A percentile compares a stretch with the other conserved stretches of the same genome.
Evolutionary conservation across 257 asterid species (phyloP).

Genomic region (Plantago elongata): DNA sequence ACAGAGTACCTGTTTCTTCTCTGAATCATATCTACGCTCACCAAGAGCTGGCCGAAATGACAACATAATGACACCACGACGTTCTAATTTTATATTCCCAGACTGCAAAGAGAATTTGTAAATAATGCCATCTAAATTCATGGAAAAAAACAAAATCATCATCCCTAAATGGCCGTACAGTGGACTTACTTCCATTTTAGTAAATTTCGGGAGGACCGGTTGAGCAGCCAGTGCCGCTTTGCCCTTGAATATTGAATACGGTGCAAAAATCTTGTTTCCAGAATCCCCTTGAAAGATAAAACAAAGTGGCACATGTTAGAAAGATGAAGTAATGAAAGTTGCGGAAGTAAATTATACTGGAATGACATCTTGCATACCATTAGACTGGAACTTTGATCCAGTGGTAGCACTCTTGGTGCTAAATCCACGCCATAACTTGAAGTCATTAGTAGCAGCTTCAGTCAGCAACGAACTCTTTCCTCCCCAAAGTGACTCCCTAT

Average conservation of each 20-base stretch:
- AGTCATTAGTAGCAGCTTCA: constrained; percentile 22
- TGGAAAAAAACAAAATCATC: too few relatives aligned
- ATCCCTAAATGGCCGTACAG: not conserved
- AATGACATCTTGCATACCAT: constrained; percentile 25
- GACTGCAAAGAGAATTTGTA: constrained; percentile 31
- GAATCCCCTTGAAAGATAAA: constrained; percentile 22
- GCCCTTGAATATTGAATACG: constrained; percentile 80
- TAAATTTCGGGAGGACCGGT: constrained; percentile 61
- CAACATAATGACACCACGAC: constrained; percentile 66
- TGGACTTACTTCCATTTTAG: constrained; percentile 50
- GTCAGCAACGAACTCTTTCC: constrained; percentile 9
- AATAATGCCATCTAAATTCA: not conserved
- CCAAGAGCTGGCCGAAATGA: constrained; percentile 80
- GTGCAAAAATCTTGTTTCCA: constrained; percentile 49
- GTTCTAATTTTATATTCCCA: constrained; percentile 63
- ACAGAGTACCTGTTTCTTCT: constrained; percentile 66
- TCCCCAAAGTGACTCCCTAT: constrained; percentile 21
- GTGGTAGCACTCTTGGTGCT: constrained; percentile 21
- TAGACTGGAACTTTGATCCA: constrained; percentile 24
- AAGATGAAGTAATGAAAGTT: not conserved
- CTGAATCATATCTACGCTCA: constrained; percentile 90
- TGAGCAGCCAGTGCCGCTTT: constrained; percentile 78
- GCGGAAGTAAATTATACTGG: not conserved
- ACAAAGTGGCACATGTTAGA: constrained; percentile 16
- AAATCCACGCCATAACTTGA: constrained; percentile 24